These are phyloP conservation scores for Oryza glumipatula DNA, from an alignment of 176 grass and related monocot species.

Conservation along the genomic window DNA sequence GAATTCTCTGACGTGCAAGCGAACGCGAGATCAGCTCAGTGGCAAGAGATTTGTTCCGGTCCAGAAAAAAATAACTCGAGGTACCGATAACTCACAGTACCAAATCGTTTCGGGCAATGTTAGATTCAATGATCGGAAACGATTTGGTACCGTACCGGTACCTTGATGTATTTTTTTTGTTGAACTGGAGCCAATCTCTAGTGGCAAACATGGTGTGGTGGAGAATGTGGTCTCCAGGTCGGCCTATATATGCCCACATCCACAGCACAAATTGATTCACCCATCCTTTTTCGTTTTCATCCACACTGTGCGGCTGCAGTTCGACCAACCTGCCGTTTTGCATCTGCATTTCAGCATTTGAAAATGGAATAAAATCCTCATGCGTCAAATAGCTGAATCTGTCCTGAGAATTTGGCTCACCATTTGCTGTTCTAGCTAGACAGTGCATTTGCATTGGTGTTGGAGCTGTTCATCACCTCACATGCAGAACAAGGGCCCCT, in stretches of 20 bases:
- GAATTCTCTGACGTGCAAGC: neutral
- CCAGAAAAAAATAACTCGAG: too few species aligned
- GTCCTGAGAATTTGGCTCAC: neutral
- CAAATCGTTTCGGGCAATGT: too few species aligned
- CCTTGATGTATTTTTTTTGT: too few species aligned
- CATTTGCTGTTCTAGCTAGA: neutral
- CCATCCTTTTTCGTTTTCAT: neutral
- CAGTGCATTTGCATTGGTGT: neutral
- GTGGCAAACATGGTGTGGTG: constrained; percentile 19
- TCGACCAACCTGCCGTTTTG: neutral
- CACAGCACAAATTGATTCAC: too few species aligned
- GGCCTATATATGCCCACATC: neutral
- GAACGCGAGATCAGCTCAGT: neutral
- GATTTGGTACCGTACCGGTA: too few species aligned
- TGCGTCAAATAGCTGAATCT: neutral
- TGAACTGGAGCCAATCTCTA: neutral
- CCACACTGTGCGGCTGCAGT: neutral
- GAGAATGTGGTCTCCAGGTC: constrained; percentile 40
- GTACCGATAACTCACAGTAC: too few species aligned
- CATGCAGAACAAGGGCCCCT: neutral
- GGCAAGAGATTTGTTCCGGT: neutral
- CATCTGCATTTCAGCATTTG: neutral
- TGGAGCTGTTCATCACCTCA: neutral
- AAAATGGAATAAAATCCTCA: neutral
- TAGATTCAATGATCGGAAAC: too few species aligned